A percentile compares a stretch with the other conserved stretches of the same genome.
Evolutionary conservation across 306 rosid species (phyloP).

Genomic region (Dryas octopetala): DNA sequence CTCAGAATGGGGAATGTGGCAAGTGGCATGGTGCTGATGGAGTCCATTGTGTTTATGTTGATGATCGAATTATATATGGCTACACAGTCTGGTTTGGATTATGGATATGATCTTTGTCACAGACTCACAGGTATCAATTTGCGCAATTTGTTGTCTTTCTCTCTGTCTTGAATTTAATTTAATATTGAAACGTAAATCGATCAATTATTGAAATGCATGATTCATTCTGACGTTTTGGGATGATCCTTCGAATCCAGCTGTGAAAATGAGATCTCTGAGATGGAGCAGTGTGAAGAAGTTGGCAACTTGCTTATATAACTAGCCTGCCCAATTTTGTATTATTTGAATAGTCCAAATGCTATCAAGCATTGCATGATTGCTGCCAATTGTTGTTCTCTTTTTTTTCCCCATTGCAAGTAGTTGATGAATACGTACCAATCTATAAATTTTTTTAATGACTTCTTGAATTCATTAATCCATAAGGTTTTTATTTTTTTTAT

Average conservation of each 20-base stretch:
- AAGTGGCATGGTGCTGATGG: background rate
- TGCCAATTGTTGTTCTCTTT: too few species aligned
- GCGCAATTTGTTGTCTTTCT: background rate
- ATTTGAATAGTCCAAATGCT: background rate
- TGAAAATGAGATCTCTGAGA: background rate
- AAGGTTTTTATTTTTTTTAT: too few species aligned
- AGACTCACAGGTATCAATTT: background rate
- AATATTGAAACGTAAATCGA: background rate
- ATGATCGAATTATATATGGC: too few species aligned
- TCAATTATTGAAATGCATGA: background rate
- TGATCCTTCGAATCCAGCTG: background rate
- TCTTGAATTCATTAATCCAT: too few species aligned
- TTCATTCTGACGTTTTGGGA: background rate
- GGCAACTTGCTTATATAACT: background rate
- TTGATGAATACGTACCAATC: too few species aligned
- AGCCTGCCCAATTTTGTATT: background rate
- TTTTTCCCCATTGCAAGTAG: too few species aligned
- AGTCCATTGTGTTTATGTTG: too few species aligned
- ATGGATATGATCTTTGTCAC: background rate
- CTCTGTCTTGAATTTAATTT: background rate
- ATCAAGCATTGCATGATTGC: too few species aligned
- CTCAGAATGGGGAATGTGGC: background rate
- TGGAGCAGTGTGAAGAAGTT: background rate
- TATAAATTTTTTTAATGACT: too few species aligned
- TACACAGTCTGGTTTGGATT: too few species aligned